Base-by-base conservation (phyloP, 2,329 filamentous ascomycete species). In the Alternaria brassicae region DNA sequence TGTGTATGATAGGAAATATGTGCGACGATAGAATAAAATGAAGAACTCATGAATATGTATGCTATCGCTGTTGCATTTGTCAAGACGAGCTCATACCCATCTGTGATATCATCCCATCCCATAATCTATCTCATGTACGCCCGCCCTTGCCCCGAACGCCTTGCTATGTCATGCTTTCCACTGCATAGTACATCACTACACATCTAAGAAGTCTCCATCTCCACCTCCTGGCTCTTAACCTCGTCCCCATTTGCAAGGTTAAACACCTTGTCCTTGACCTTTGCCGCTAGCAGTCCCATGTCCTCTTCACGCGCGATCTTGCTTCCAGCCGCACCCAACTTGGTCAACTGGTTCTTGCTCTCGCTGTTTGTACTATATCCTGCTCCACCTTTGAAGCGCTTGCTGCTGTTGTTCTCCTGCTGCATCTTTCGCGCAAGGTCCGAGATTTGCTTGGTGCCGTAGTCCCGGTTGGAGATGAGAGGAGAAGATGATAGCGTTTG, bases 401-500 rank as follows among this genome's bases (percentile, higher is more conserved):
- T 79, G 56, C 77, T 66, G n/a, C 72, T 73, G 39, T 71, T 77
- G 8, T 82, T 86, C 2, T 88, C 87, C 65, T 92, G 88, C 67
- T 85, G 84, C 67, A 96, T 89, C 81, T 97, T 97, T 66, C 88
- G 87, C 39, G 90, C 90, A 41, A 98, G 83, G 77, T 99, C 95
- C 48, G 89, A 83, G 80, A 99, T 95, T 79, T 97, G 93, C 78
- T 93, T 95, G 71, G 90, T 96, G 52, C 89, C 90, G 75, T 93
- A 99, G 69, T 97, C 94, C 63, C 93, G 91, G 74, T 97, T 98
- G 56, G 92, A 93, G 70, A 96, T 89, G 4, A 97, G 85, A 21
- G 94, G 93, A 69, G 89, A 95, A 70, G 96, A 92, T 30, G 92
- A 96, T 19, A 99, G 86, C 6, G 95, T 99, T 73, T 96, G 91